Percentiles rank a stretch among this genome's conserved stretches.
phyloP scores from a whole-genome alignment of 2,329 filamentous ascomycete species.

The Thermothelomyces thermophilus region DNA sequence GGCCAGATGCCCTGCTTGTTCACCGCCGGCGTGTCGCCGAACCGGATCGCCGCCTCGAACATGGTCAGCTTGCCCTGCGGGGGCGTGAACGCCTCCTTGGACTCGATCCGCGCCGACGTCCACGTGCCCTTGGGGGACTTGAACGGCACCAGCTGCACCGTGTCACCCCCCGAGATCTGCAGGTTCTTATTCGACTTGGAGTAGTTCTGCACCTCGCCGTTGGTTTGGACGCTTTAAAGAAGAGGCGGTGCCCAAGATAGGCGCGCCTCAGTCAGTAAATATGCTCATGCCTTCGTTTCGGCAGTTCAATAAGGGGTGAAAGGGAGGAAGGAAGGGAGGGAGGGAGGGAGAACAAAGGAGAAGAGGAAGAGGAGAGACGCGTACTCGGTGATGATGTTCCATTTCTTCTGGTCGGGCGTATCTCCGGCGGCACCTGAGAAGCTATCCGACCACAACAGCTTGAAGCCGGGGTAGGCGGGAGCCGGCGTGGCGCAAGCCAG shows the following conservation, averaged over 20 bases:
- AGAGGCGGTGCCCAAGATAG: too few relatives aligned
- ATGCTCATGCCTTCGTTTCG: neutral
- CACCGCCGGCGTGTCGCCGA: slow-evolving; percentile 35
- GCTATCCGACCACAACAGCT: slow-evolving; percentile 37
- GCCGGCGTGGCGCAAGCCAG: slow-evolving; percentile 33
- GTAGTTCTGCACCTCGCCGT: slow-evolving; percentile 48
- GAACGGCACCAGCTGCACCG: slow-evolving; percentile 46
- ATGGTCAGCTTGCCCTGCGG: slow-evolving; percentile 38
- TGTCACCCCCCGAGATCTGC: slow-evolving; percentile 43
- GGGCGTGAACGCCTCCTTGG: slow-evolving; percentile 42
- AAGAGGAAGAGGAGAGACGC: too few relatives aligned
- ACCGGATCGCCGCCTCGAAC: slow-evolving; percentile 41
- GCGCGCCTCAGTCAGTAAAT: neutral
- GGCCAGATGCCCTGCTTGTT: slow-evolving; percentile 52
- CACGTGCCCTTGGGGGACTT: slow-evolving; percentile 35
- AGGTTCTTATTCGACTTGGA: slow-evolving; percentile 40
- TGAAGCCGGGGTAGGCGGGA: slow-evolving; percentile 36
- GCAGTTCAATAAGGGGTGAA: neutral
- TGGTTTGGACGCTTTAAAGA: slow-evolving; percentile 42
- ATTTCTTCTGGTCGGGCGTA: slow-evolving; percentile 32
- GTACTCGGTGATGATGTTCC: slow-evolving; percentile 35
- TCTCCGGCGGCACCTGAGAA: slow-evolving; percentile 36
- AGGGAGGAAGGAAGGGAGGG: neutral
- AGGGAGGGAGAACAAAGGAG: neutral
- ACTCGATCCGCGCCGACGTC: slow-evolving; percentile 51